Base-by-base conservation (phyloP, 1,284 basidiomycete species). In the Puccinia triticina region DNA sequence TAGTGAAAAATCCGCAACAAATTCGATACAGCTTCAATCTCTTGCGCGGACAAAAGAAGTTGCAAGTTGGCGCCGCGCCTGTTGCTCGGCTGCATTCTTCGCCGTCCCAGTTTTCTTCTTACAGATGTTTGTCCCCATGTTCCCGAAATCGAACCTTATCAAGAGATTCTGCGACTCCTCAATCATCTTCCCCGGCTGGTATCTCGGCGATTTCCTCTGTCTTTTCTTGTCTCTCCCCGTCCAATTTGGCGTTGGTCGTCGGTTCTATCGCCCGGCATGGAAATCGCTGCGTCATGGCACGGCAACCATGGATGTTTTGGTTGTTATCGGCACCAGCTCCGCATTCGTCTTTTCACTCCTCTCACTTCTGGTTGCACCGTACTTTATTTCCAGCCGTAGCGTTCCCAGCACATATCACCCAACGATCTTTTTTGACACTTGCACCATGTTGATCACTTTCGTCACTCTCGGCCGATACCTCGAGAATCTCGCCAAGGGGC, bases 381-480 rank as follows among this genome's bases (percentile, higher is more conserved):
- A 93, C 88, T 57, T 82, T 2, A 75, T 82, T 23, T n/a, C n/a
- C 16, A 81, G 84, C 29, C 10, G 69, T 26, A 72, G 77, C 29
- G 90, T 91, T 85, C 86, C 88, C 2, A 89, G 91, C 0, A 90
- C 90, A 79, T 93, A 90, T 86, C 91, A 90, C 53, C 96, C 97
- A 0, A 91, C 93, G 86, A 91, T 95, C 46, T 99, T 98, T 89
- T 99, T 99, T 88, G 97, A 99, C 88, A 99, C 97, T 0, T 96
- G 94, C 85, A 97, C 96, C 23, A 99, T 99, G 97, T 89, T 99
- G 82, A 93, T 99, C 90, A 95, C 93, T 88, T 99, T 99, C 87
- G 94, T 98, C 85, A 95, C 94, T 4, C 91, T 99, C 43, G 97
- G 96, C 0, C 92, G 97, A 57, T 98, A 93, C 88, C 90, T 99